Percentiles rank a stretch among this genome's conserved stretches.
Evolutionary conservation across 192 early-diverging fungal genomes (phyloP).

Genomic region (Linnemannia elongata): DNA sequence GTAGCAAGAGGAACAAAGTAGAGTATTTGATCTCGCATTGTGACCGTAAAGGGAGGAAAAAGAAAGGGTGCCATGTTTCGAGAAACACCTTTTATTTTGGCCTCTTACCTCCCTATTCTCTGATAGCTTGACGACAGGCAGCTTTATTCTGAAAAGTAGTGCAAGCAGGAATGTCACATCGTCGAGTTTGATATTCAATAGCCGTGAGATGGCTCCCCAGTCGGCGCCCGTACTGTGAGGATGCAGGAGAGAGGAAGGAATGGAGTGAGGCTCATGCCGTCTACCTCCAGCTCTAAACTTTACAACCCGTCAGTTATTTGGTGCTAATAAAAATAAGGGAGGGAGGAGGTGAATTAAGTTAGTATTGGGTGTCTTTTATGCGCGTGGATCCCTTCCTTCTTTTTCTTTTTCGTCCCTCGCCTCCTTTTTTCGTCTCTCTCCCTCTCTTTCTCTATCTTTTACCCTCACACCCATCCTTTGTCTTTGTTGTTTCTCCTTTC

Average conservation of each 20-base stretch:
- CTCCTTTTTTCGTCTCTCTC: neutral
- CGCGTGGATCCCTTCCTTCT: neutral
- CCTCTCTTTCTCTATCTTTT: too few species aligned
- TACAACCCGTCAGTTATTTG: too few species aligned
- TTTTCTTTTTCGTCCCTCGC: neutral
- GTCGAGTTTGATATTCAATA: neutral
- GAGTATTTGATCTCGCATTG: neutral
- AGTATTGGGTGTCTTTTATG: too few species aligned
- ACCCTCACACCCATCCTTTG: neutral
- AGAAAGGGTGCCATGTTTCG: neutral
- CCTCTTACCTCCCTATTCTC: neutral
- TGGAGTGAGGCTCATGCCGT: neutral
- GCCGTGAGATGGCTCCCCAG: neutral
- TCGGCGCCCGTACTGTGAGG: neutral
- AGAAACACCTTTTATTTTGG: neutral
- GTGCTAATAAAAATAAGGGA: too few species aligned
- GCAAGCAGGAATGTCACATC: neutral
- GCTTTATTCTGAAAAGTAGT: neutral
- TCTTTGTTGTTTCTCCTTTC: neutral
- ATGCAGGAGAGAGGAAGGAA: neutral
- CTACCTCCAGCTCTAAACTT: too few species aligned
- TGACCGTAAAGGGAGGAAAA: too few species aligned
- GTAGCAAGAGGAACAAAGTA: neutral
- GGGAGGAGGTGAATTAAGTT: too few species aligned
- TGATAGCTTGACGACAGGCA: neutral